Evolutionary conservation across 345 rosid species (phyloP).

Genomic region (Arabis hirsuta): DNA sequence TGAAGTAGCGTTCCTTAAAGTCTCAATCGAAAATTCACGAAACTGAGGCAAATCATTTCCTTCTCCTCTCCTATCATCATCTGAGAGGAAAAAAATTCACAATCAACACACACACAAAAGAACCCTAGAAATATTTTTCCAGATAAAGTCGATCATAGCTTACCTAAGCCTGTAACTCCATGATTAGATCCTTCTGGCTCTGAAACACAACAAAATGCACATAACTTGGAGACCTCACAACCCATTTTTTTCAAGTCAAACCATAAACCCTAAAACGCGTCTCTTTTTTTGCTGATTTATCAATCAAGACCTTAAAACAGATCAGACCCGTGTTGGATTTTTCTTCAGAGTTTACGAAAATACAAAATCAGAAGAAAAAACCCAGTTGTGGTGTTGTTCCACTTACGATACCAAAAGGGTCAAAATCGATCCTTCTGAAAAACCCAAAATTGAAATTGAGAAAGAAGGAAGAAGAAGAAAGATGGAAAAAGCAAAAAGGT

Average conservation of each 20-base stretch:
- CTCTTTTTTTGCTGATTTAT: slow-evolving; percentile 9
- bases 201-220: slow-evolving; percentile 65
- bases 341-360: not conserved
- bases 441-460: not conserved
- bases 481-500: not conserved
- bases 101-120: not conserved
- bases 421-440: slow-evolving; percentile 23
- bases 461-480: slow-evolving; percentile 7
- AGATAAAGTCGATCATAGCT: slow-evolving; percentile 15
- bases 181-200: slow-evolving; percentile 65
- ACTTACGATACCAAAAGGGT: slow-evolving; percentile 20
- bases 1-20: slow-evolving; percentile 80
- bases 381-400: slow-evolving; percentile 20
- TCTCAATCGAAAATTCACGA: slow-evolving; percentile 76
- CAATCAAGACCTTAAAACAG: slow-evolving; percentile 23
- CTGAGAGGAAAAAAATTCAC: slow-evolving; percentile 45
- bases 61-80: slow-evolving; percentile 54
- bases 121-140: not conserved
- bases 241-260: slow-evolving; percentile 49
- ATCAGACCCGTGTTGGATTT: slow-evolving; percentile 24
- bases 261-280: slow-evolving; percentile 40
- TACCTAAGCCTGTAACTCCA: slow-evolving; percentile 65
- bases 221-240: slow-evolving; percentile 64
- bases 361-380: slow-evolving; percentile 14
- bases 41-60: slow-evolving; percentile 61